Base-by-base conservation (phyloP, 176 grass and related monocot genomes). In the Aegilops tauschii region DNA sequence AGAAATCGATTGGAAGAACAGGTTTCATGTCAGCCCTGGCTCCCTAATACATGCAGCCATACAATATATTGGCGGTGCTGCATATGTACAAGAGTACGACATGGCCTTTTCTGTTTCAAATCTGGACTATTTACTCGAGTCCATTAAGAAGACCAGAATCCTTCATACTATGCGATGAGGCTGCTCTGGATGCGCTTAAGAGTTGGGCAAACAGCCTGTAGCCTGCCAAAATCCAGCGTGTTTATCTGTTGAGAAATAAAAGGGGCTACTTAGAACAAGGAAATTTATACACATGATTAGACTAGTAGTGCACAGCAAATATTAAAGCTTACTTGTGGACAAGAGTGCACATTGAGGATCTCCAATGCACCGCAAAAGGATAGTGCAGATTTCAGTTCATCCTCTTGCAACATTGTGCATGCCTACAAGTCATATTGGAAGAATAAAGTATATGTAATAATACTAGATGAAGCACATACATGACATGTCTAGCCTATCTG, bases 321-420 rank as follows among this genome's bases (percentile, higher is more conserved):
- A 45, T 12, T 32, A 31, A 72, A 75, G 8, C 29, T 78, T 68
- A 96, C 97, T 92, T 94, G 96, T 44, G 90, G 86, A 80, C 97
- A 99, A 63, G 86, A 92, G 58, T 93, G 85, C 25, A 99, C 86
- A 84, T 99, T 99, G 52, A 99, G 90, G 85, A 89, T 93, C 87
- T 99, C 97, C 85, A 99, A 76, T 49, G 90, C 65, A 25, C 40
- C 62, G 80, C 97, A 99, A 34, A 70, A 64, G 69, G 82, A 93
- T 81, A 99, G 90, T 18, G 94, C 94, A 87, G 86, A 90, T 95
- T 94, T 92, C 83, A 99, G 76, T 90, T 96, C 92, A 88, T 99
- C 90, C 73, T 90, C 92, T 65, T 82, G 88, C 89, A 99, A 85
- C 94, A 99, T 96, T 47, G 65, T 96, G 81, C 97, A 99, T 71